Conservation (phyloP, 306 rosid species). For the Urtica urens region DNA sequence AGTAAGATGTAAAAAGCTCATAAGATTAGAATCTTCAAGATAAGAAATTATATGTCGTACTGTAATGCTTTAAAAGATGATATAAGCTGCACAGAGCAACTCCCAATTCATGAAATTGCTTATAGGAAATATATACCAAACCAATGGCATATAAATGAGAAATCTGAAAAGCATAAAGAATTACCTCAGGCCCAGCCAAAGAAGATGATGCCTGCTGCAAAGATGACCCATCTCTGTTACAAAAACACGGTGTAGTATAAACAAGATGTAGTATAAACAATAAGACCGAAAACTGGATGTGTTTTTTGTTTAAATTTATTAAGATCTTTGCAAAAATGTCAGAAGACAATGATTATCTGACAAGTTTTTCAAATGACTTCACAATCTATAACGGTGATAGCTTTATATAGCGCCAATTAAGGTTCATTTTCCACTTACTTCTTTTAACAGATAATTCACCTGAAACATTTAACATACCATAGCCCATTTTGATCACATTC, state of each 20-base stretch:
- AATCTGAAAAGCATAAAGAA: background rate
- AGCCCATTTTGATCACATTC: too few species aligned
- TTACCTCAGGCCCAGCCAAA: conserved; percentile 14
- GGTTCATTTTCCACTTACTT: too few species aligned
- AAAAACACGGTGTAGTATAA: background rate
- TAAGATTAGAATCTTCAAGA: background rate
- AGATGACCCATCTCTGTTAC: conserved; percentile 9
- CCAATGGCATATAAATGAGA: background rate
- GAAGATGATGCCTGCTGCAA: conserved; percentile 23
- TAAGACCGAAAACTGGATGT: background rate
- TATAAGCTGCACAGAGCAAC: background rate
- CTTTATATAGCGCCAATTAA: too few species aligned
- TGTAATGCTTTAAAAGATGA: too few species aligned
- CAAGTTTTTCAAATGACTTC: too few species aligned
- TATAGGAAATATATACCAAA: background rate
- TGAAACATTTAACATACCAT: too few species aligned
- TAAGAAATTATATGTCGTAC: too few species aligned
- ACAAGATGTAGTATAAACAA: background rate
- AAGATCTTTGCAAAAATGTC: too few species aligned
- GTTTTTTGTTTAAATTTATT: too few species aligned
- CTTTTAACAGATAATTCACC: too few species aligned
- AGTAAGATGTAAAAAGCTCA: background rate
- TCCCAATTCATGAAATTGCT: background rate
- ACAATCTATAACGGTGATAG: too few species aligned
- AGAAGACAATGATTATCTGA: too few species aligned